A percentile compares a stretch with the other conserved stretches of the same genome.
Evolutionary conservation across 495 filamentous ascomycete genomes (phyloP).

Genomic region (Annulohypoxylon moriforme): DNA sequence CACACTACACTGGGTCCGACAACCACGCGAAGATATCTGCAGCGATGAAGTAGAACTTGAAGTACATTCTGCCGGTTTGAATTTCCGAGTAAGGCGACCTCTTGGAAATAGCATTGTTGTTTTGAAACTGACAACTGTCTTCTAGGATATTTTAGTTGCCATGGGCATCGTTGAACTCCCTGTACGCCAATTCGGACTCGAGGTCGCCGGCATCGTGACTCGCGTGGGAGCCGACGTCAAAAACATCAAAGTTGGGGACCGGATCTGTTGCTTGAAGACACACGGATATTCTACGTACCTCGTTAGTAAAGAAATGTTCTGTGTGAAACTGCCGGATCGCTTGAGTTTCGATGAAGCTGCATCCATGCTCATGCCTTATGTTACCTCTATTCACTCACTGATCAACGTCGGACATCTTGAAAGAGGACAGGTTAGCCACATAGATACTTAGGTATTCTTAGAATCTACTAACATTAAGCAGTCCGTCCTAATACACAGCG

Average conservation of each 20-base stretch:
- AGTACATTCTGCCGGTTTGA: constrained; percentile 55
- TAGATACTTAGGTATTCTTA: constrained; percentile 25
- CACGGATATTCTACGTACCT: constrained; percentile 46
- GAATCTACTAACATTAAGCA: constrained; percentile 46
- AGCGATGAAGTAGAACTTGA: constrained; percentile 52
- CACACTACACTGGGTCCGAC: constrained; percentile 28
- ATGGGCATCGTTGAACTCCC: constrained; percentile 46
- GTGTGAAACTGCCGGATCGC: constrained; percentile 51
- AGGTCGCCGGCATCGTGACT: constrained; percentile 55
- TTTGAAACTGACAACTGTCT: constrained; percentile 14
- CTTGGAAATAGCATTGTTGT: not conserved
- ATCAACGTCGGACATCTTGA: constrained; percentile 49
- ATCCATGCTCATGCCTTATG: constrained; percentile 60
- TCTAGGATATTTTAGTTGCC: constrained; percentile 55
- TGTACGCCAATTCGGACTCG: constrained; percentile 43
- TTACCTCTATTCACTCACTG: constrained; percentile 60
- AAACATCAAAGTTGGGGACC: constrained; percentile 52
- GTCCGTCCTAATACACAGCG: constrained; percentile 68
- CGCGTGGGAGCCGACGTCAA: constrained; percentile 54
- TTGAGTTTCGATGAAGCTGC: constrained; percentile 59
- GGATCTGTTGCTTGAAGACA: constrained; percentile 51
- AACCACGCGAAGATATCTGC: constrained; percentile 23
- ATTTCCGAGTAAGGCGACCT: constrained; percentile 52
- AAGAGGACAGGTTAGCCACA: constrained; percentile 44
- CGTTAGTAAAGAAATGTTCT: constrained; percentile 39